Percentiles rank a stretch among this genome's conserved stretches.
These are phyloP conservation scores for Monosporascus ibericus DNA, from an alignment of 2,329 filamentous ascomycete genomes.

Conservation along the genomic window DNA sequence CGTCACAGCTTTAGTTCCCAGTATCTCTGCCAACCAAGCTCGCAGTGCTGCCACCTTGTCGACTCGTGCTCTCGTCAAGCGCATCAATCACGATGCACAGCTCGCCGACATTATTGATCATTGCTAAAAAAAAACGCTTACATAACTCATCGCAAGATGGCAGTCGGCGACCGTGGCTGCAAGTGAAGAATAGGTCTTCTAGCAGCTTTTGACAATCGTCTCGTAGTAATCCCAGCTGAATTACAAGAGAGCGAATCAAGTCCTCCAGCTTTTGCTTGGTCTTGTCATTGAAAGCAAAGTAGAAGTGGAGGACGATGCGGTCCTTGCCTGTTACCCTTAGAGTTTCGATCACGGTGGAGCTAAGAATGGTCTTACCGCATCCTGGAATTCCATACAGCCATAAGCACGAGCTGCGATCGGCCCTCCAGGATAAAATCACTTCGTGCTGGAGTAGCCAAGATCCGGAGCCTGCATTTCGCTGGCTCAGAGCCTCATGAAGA, in stretches of 20 bases:
- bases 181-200: constrained; percentile 10
- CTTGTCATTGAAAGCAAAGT: constrained; percentile 32
- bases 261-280: constrained; percentile 27
- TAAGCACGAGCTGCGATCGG: constrained; percentile 19
- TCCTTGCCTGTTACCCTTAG: constrained; percentile 3
- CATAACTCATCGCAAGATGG: too few relatives aligned
- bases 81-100: constrained; percentile 24
- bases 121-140: background rate
- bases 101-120: constrained; percentile 13
- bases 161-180: too few relatives aligned
- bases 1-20: constrained; percentile 7
- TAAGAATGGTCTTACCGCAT: constrained; percentile 36
- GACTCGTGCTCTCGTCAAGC: constrained; percentile 20
- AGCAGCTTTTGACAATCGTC: constrained; percentile 5
- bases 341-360: constrained; percentile 29
- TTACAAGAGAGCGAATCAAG: constrained; percentile 30
- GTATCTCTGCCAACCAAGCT: constrained; percentile 2
- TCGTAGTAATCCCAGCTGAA: constrained; percentile 23
- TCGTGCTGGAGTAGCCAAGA: constrained; percentile 27
- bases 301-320: constrained; percentile 23
- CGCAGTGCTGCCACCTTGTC: background rate
- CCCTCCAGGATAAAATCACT: constrained; percentile 26
- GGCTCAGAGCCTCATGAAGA: constrained; percentile 22
- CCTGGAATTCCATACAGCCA: constrained; percentile 35
- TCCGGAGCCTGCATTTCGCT: constrained; percentile 26